phyloP scores from a whole-genome alignment of 768 basidiomycete species.

The Cystofilobasidium capitatum region DNA sequence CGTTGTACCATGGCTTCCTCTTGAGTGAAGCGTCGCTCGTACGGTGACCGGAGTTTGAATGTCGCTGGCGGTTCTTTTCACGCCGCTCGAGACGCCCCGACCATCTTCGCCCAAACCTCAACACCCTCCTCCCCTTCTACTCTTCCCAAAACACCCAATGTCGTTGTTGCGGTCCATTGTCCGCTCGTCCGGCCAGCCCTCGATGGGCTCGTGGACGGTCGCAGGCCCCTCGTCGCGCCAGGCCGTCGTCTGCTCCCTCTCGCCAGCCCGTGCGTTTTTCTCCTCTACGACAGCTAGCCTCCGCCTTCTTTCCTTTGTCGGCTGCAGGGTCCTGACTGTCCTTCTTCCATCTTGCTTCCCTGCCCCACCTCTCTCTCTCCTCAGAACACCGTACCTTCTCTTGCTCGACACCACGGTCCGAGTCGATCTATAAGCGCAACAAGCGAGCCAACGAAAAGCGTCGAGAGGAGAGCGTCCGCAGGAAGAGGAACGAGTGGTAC shows the following conservation, averaged over 20 bases:
- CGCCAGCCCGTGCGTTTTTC: neutral
- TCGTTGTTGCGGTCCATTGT: neutral
- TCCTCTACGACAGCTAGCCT: no score
- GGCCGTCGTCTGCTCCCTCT: neutral
- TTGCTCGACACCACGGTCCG: neutral
- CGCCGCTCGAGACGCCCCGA: no score
- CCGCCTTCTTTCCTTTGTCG: neutral
- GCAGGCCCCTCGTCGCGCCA: neutral
- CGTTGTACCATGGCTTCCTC: no score
- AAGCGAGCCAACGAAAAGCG: neutral
- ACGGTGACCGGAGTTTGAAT: no score
- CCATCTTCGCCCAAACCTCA: neutral
- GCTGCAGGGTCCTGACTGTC: neutral
- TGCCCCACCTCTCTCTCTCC: no score
- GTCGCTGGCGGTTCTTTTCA: no score
- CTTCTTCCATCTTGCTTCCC: neutral
- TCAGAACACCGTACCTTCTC: neutral
- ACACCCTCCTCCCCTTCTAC: no score
- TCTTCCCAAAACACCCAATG: neutral
- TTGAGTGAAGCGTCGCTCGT: no score
- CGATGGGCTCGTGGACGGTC: neutral
- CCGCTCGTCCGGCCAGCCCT: neutral
- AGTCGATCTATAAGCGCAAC: neutral
- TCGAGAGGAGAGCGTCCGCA: neutral
- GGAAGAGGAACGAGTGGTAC: conserved; percentile 4